Evolutionary conservation across 768 basidiomycete genomes (phyloP), one percentile per base, ranked within the genome.

Genomic region (Infundibulicybe gibba): DNA sequence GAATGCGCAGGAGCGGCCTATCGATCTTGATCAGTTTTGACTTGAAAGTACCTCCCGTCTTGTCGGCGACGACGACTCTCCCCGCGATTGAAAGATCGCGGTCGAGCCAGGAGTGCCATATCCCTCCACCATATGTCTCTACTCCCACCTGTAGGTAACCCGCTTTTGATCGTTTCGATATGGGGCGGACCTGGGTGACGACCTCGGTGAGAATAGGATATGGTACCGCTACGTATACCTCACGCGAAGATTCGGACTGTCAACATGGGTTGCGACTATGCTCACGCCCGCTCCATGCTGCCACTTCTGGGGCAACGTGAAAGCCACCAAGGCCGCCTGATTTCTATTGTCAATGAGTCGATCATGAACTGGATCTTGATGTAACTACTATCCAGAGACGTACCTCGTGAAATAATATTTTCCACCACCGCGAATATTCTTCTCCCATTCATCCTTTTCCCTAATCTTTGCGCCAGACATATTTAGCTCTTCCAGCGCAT

Each of bases 71-170:
- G 25, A 95, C 80, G 10, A 95, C 86, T 32, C 97, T 72, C 13
- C 95, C 95, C 14, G 97, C 95, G 6, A 99, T 54, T 17, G 88
- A 88, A 6, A 99, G 75, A 61, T 98, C 95, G 11, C 97, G 86
- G 60, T 97, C 95, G 44, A 95, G 79, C 91, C 94, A 93, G 15
- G 87, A 81, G 46, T 88, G 87, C 93, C 92, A 94, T 46, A 94
- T 83, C 16, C 89, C 92, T 17, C 87, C 85, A 9, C 94, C 94
- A 50, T 97, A 90, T 16, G 80, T 81, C 65, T 91, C 90, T 1
- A 90, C 77, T 5, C 84, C 90, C 17, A 94, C 88, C 60, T 94
- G 90, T 9, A 94, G 73, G 62, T 93, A 97, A 2, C 87, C 84
- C 2, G 72, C 68, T 52, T 80, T 82, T 32, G 69, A 68, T 49